A percentile compares a stretch with the other conserved stretches of the same genome.
These are phyloP conservation scores for Ophiocordyceps camponoti-floridani DNA, from an alignment of 2,329 filamentous ascomycete genomes.

Conservation along the genomic window DNA sequence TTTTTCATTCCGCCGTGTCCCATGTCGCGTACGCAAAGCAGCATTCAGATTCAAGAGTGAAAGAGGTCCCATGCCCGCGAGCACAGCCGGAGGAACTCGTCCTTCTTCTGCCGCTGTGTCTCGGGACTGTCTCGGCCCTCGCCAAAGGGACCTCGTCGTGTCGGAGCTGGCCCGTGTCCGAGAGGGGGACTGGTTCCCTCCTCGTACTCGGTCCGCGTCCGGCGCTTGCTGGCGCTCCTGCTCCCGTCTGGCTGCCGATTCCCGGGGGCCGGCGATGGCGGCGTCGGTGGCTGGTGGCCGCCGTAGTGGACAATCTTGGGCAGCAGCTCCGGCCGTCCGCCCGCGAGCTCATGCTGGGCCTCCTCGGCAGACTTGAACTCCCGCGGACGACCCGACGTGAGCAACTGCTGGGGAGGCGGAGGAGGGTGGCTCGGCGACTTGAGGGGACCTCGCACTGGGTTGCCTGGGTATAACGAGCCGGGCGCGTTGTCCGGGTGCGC, in stretches of 20 bases:
- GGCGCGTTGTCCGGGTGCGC: constrained; percentile 37
- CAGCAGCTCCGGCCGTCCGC: constrained; percentile 79
- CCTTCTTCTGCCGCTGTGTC: constrained; percentile 69
- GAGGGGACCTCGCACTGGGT: constrained; percentile 47
- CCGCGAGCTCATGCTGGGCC: constrained; percentile 75
- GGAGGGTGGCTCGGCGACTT: constrained; percentile 62
- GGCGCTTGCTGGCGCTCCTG: constrained; percentile 49
- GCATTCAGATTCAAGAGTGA: constrained; percentile 44
- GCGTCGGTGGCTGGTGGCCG: constrained; percentile 82
- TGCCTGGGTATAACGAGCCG: constrained; percentile 34
- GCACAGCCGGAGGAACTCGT: constrained; percentile 78
- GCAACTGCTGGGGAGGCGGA: constrained; percentile 23
- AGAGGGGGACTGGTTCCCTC: constrained; percentile 77
- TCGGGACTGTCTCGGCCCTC: constrained; percentile 72
- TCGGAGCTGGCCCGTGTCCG: constrained; percentile 49
- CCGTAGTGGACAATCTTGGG: constrained; percentile 93
- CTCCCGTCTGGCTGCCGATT: constrained; percentile 26
- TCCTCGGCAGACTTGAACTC: constrained; percentile 96
- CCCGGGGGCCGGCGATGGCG: constrained; percentile 57
- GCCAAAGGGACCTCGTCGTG: constrained; percentile 54
- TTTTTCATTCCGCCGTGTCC: no score
- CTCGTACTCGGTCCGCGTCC: constrained; percentile 81
- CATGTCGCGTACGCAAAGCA: not conserved
- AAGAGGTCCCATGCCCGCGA: constrained; percentile 91
- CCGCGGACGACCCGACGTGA: constrained; percentile 46